Conservation (phyloP, 371 early-diverging fungal species). For the Mucor irregularis region DNA sequence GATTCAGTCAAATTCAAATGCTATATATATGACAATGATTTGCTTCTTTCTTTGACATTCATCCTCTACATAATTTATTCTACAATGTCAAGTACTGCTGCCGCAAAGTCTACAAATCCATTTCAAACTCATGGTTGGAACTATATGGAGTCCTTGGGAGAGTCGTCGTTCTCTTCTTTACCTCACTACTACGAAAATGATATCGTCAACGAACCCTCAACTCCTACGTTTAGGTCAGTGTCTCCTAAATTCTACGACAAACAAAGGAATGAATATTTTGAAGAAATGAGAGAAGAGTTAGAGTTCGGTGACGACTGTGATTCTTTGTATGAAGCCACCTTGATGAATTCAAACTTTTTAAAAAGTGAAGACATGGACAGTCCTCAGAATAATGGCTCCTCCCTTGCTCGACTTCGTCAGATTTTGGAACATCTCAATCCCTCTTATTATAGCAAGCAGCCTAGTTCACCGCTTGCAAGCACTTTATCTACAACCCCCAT, state of each 20-base stretch:
- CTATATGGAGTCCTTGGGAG: not conserved
- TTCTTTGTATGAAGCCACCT: constrained; percentile 11
- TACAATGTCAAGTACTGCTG: not conserved
- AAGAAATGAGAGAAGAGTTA: constrained; percentile 1
- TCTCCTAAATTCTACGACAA: constrained; percentile 6
- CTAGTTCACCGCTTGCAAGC: not conserved
- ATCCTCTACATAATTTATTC: not conserved
- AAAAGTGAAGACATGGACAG: no score
- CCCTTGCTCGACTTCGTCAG: constrained; percentile 6
- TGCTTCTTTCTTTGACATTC: not conserved
- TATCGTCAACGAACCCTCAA: not conserved
- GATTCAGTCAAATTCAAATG: not conserved
- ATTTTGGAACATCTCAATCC: constrained; percentile 15
- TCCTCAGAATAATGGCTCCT: not conserved
- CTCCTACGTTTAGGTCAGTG: constrained; percentile 3
- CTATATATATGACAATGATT: not conserved
- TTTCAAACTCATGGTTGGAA: not conserved
- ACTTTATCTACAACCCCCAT: not conserved
- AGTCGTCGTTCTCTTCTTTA: not conserved
- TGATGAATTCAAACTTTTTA: constrained; percentile 8
- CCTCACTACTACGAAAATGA: constrained; percentile 11
- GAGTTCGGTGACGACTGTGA: constrained; percentile 7
- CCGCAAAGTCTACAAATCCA: not conserved
- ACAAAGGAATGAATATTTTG: not conserved
- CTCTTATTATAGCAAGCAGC: not conserved